A percentile compares a stretch with the other conserved stretches of the same genome.
Evolutionary conservation across 2,329 filamentous ascomycete genomes (phyloP).

Genomic region (Apiospora hydei): DNA sequence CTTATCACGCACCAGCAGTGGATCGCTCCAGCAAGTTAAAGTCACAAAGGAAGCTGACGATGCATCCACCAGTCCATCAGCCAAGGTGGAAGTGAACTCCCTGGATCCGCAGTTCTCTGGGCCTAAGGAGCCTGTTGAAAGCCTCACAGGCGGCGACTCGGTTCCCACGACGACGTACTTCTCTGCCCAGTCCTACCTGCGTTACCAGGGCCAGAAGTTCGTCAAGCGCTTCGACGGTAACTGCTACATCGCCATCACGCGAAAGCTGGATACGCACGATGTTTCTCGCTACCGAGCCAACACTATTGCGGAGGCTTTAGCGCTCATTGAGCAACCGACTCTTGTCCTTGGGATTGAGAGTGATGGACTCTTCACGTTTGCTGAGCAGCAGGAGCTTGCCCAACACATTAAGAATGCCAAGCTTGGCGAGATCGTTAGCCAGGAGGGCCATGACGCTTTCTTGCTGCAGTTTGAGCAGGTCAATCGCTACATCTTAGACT

Average conservation of each 20-base stretch:
- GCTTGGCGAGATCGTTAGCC: conserved; percentile 87
- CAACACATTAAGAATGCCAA: conserved; percentile 78
- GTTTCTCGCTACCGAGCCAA: conserved; percentile 79
- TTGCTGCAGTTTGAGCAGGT: conserved; percentile 97
- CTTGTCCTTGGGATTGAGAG: conserved; percentile 94
- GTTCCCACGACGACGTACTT: conserved; percentile 82
- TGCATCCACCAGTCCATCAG: conserved; percentile 35
- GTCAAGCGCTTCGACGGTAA: conserved; percentile 97
- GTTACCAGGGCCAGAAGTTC: conserved; percentile 96
- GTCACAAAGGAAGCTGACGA: conserved; percentile 39
- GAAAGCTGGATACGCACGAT: conserved; percentile 97
- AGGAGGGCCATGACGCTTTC: conserved; percentile 96
- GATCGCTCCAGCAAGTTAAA: conserved; percentile 33
- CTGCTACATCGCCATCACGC: conserved; percentile 98
- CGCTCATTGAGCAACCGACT: conserved; percentile 84
- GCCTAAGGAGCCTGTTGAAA: conserved; percentile 54
- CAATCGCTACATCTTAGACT: conserved; percentile 84
- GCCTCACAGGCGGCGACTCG: conserved; percentile 58
- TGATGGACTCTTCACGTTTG: conserved; percentile 95
- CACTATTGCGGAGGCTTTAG: conserved; percentile 76
- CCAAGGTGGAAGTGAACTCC: conserved; percentile 43
- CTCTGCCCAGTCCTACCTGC: conserved; percentile 95
- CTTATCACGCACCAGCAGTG: conserved; percentile 57
- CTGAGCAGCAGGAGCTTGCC: conserved; percentile 93
- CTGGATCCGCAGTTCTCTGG: conserved; percentile 76